A percentile compares a stretch with the other conserved stretches of the same genome.
Conservation (phyloP, 208 protist genomes). For the Trypanosoma avium region DNA sequence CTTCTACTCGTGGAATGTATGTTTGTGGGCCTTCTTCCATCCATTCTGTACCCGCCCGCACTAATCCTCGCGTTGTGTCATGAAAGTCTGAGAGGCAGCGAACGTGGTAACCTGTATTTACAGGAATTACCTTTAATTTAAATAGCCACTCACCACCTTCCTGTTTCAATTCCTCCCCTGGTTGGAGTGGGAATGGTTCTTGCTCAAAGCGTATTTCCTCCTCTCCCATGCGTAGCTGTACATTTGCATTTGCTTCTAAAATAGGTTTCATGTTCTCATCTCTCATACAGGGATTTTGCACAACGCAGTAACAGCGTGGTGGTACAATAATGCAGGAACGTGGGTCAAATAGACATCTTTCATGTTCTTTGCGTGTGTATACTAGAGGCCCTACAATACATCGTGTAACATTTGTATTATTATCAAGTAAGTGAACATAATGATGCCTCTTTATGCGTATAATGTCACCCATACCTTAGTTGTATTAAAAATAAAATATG, state of each 20-base stretch:
- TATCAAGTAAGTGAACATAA: slow-evolving; percentile 95
- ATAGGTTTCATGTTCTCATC: slow-evolving; percentile 36
- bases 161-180: slow-evolving; percentile 72
- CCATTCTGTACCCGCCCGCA: slow-evolving; percentile 90
- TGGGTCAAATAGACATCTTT: slow-evolving; percentile 90
- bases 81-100: slow-evolving; percentile 78
- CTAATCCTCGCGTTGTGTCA: slow-evolving; percentile 11
- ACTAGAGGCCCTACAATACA: slow-evolving; percentile 89
- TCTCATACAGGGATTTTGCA: slow-evolving; percentile 69
- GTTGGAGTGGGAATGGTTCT: slow-evolving; percentile 94
- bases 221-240: slow-evolving; percentile 88
- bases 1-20: slow-evolving; percentile 89
- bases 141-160: slow-evolving; percentile 37
- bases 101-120: slow-evolving; percentile 85
- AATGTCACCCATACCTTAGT: slow-evolving; percentile 32
- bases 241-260: slow-evolving; percentile 69
- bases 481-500: background rate
- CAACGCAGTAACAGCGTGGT: slow-evolving; percentile 62
- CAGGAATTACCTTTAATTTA: slow-evolving; percentile 73
- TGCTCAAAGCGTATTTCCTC: slow-evolving; percentile 87
- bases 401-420: slow-evolving; percentile 90
- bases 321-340: slow-evolving; percentile 67
- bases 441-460: slow-evolving; percentile 91
- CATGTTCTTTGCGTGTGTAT: slow-evolving; percentile 92
- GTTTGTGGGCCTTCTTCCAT: slow-evolving; percentile 88